phyloP scores from a whole-genome alignment of 805 yeast species.

The Spathaspora hagerdaliae region DNA sequence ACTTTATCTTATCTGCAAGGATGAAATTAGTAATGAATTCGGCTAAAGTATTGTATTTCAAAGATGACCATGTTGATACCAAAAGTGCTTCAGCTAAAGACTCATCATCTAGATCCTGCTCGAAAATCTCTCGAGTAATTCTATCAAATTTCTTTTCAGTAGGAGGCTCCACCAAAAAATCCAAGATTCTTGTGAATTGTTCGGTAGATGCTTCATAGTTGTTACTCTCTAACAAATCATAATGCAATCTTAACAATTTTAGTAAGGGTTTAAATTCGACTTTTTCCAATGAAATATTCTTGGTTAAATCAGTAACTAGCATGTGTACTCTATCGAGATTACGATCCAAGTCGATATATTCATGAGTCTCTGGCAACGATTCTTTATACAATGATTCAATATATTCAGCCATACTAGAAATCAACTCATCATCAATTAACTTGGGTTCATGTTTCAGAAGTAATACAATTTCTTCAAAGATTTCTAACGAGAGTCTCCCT shows the following conservation, averaged over 20 bases:
- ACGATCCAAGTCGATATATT: conserved; percentile 27
- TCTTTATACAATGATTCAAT: conserved; percentile 25
- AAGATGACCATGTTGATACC: conserved; percentile 6
- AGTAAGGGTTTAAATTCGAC: conserved; percentile 8
- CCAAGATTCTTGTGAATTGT: conserved; percentile 7
- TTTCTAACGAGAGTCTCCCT: not conserved
- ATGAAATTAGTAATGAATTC: conserved; percentile 13
- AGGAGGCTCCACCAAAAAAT: conserved; percentile 5
- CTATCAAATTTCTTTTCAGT: conserved; percentile 5
- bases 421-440: conserved; percentile 19
- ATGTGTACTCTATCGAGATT: conserved; percentile 21
- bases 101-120: conserved; percentile 21
- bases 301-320: conserved; percentile 5
- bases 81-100: conserved; percentile 16
- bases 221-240: conserved; percentile 18
- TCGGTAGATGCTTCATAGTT: conserved; percentile 8
- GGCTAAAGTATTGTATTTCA: conserved; percentile 5
- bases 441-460: not conserved
- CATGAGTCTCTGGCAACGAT: conserved; percentile 30
- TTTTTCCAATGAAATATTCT: not conserved
- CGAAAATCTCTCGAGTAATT: conserved; percentile 12
- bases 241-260: conserved; percentile 16
- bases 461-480: conserved; percentile 8
- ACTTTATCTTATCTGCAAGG: conserved; percentile 18
- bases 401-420: conserved; percentile 16